Percentiles rank a stretch among this genome's conserved stretches.
Conservation (phyloP, 345 rosid genomes). For the Euphorbia tirucalli region DNA sequence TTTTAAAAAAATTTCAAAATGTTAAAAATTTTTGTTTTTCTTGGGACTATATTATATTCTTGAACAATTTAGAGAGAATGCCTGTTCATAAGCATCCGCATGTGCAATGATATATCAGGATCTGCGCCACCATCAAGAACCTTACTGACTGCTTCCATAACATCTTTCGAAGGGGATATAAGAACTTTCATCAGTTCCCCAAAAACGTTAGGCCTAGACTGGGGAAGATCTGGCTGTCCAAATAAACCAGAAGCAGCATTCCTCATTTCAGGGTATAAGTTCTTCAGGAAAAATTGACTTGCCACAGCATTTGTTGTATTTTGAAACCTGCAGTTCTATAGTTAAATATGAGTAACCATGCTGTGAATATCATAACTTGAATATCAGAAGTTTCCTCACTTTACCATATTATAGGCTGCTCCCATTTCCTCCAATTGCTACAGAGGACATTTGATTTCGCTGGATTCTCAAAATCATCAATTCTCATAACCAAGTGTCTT, state of each 20-base stretch:
- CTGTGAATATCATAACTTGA: constrained; percentile 1
- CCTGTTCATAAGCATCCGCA: constrained; percentile 91
- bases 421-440: constrained; percentile 90
- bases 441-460: constrained; percentile 70
- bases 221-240: constrained; percentile 57
- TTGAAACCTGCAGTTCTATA: constrained; percentile 65
- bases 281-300: constrained; percentile 90
- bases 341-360: constrained; percentile 11
- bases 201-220: constrained; percentile 69
- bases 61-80: constrained; percentile 20
- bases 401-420: constrained; percentile 86
- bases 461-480: constrained; percentile 93
- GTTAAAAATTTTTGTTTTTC: neutral
- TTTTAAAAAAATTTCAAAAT: neutral
- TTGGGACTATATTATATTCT: neutral
- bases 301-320: constrained; percentile 94
- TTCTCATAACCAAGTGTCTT: constrained; percentile 73
- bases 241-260: constrained; percentile 63
- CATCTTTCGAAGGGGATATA: constrained; percentile 76
- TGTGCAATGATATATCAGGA: constrained; percentile 89
- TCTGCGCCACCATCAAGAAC: constrained; percentile 54
- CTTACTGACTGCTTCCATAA: constrained; percentile 75
- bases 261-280: constrained; percentile 77
- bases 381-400: constrained; percentile 16
- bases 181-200: constrained; percentile 89